Evolutionary conservation across 2,329 filamentous ascomycete genomes (phyloP), one percentile per base, ranked within the genome.

Genomic region (Pseudocercospora crystallina): DNA sequence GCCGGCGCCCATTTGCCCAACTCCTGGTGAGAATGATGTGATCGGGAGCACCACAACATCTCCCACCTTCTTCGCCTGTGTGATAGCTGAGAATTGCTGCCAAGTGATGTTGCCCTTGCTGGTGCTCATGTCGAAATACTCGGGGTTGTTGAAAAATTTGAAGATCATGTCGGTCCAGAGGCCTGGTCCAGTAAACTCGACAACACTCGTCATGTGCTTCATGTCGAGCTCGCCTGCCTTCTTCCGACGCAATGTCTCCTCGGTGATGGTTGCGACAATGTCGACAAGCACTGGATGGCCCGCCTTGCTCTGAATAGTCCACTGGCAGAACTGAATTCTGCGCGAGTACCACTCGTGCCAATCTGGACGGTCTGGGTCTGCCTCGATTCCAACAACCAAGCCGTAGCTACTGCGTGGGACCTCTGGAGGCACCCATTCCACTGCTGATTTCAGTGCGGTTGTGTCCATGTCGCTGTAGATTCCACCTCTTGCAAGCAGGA

Each of bases 281-380:
- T 96, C 89, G 56, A 91, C 84, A 51, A 99, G 80, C 10, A 96
- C 84, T 0, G 94, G 94, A 69, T 99, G 94, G 9, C 94, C 94
- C 0, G 92, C 87, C 72, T 99, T 99, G 50, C 88, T 78, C 71
- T 97, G 92, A 57, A 99, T 96, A 1, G 94, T 99, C 94, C 94
- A 99, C 71, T 99, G 94, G 73, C 94, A 99, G 72, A 99, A 97
- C 69, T 97, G 94, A 54, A 99, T 91, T 57, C 92, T 83, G 53
- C 94, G 87, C 57, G 90, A 94, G 76, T 97, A 99, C 94, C 92
- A 97, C 1, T 96, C 78, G 32, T 83, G 80, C 94, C 94, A 99
- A 69, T 99, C 94, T 3, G 83, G 81, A 41, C 94, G 83, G 70
- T 97, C 90, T 0, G 94, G 90, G 67, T 99, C 94, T 4, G 94